phyloP scores from a whole-genome alignment of 768 basidiomycete species.

The Russula griseocarnosa region DNA sequence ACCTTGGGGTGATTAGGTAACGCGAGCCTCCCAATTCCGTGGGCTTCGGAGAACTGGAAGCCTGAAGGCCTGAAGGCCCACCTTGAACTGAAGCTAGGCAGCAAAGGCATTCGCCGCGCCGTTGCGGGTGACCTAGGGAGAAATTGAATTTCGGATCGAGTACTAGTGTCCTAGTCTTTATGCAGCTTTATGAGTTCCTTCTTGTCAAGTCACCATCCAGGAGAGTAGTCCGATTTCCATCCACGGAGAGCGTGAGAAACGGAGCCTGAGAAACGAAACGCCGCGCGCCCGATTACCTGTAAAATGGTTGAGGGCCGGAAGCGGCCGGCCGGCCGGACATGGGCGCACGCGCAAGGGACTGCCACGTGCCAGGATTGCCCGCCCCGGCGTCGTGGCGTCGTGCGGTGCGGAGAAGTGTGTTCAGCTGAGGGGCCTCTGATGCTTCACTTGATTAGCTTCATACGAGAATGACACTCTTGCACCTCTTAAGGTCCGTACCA shows the following conservation, averaged over 20 bases:
- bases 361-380: not conserved
- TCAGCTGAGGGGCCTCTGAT: not conserved
- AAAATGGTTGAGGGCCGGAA: not conserved
- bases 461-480: constrained; percentile 52
- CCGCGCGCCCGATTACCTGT: not conserved
- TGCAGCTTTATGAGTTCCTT: not conserved
- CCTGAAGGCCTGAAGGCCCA: not conserved
- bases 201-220: not conserved
- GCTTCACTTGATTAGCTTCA: not conserved
- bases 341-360: not conserved
- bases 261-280: not conserved
- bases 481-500: constrained; percentile 53
- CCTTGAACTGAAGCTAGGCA: not conserved
- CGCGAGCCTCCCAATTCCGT: not conserved
- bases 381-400: no score
- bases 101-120: no score
- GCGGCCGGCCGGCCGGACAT: not conserved
- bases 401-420: no score
- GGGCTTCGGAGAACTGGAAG: no score
- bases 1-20: not conserved
- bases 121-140: no score
- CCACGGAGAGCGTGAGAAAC: not conserved
- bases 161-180: not conserved
- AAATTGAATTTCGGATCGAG: not conserved
- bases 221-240: not conserved